Conservation (phyloP, 306 rosid genomes). For the Glycine latifolia region DNA sequence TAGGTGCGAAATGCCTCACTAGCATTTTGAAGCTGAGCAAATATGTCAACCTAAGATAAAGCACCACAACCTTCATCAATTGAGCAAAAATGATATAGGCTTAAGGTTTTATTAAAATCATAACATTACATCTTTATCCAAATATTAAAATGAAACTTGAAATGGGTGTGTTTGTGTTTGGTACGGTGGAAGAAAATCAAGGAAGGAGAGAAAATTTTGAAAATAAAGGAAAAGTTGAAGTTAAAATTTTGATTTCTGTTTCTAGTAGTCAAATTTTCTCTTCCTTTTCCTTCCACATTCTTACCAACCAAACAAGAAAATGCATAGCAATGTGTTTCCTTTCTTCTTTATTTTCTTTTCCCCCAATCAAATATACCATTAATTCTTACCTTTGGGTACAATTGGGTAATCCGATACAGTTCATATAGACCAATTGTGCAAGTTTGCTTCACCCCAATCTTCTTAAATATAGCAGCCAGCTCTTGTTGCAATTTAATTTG, state of each 20-base stretch:
- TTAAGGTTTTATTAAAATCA: not conserved
- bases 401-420: slow-evolving; percentile 90
- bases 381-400: slow-evolving; percentile 83
- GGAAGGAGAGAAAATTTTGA: too few relatives aligned
- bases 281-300: too few relatives aligned
- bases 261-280: too few relatives aligned
- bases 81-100: not conserved
- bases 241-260: too few relatives aligned
- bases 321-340: not conserved
- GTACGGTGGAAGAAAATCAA: too few relatives aligned
- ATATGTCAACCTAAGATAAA: slow-evolving; percentile 86
- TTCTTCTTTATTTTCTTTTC: not conserved
- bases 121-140: too few relatives aligned
- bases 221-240: too few relatives aligned
- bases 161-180: too few relatives aligned
- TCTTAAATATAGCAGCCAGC: slow-evolving; percentile 98
- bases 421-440: slow-evolving; percentile 95
- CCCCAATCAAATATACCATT: not conserved
- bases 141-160: too few relatives aligned
- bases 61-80: slow-evolving; percentile 40
- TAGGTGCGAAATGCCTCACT: slow-evolving; percentile 99
- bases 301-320: too few relatives aligned
- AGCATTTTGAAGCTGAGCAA: slow-evolving; percentile 96
- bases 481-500: slow-evolving; percentile 73
- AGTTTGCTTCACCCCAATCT: slow-evolving; percentile 99